Evolutionary conservation across 768 basidiomycete genomes (phyloP), one percentile per base, ranked within the genome.

Genomic region (Boletus subparvulus): DNA sequence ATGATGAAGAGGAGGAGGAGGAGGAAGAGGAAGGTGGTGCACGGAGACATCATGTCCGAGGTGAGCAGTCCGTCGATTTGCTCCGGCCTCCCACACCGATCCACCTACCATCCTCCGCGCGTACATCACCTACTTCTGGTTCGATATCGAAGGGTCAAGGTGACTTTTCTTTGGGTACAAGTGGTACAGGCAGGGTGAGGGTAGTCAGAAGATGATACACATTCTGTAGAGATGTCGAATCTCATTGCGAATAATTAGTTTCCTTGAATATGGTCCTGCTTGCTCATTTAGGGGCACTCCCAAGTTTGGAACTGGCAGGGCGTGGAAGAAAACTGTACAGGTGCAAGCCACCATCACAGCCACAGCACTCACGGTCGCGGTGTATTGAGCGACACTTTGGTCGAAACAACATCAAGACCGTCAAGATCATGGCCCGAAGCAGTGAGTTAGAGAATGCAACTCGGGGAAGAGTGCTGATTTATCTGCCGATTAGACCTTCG

Each of bases 371-470:
- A 48, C 57, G 52, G 58, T 58, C 51, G 44, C 33, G 39, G 32
- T 32, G 32, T 26, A 26, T 16, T 58, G 57, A 63, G 67, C 49
- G 52, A 69, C 67, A 68, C 64, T 65, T 52, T 50, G 10, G 52
- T 52, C 50, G 45, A 21, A 51, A 55, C 55, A 36, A 43, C 56
- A 64, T 43, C 82, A 82, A 85, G 80, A 85, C 78, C 64, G 70
- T 63, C 65, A 74, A 73, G 81, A 82, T 74, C 80, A 92, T 92
- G 90, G 80, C 78, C 72, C 87, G 90, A 70, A 83, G 78, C 74
- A 86, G 90, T 90, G 77, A 77, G 88, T 80, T 43, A 24, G 26
- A 33, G 36, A 24, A 40, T n/a, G 21, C 12, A 17, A 19, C 9
- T 50, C 16, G 28, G 2, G 28, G 26, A 43, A 17, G 11, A 14